Conservation (phyloP, 257 asterid species). For the Gentiana straminea region DNA sequence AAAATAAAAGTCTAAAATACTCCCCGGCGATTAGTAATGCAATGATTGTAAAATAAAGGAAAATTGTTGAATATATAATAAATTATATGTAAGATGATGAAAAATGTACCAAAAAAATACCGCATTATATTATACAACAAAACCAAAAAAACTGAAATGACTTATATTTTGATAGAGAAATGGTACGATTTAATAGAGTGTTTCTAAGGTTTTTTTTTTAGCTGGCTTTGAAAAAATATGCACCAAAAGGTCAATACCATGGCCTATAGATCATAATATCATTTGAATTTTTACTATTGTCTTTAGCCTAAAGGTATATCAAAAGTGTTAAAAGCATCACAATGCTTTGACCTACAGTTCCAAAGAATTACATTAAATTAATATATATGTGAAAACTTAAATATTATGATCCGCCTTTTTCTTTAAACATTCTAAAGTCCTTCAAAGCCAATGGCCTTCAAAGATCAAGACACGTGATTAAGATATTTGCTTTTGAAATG, state of each 20-base stretch:
- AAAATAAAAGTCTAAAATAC: too few relatives aligned
- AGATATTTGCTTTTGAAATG: too few relatives aligned
- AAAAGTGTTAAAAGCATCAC: slow-evolving; percentile 19
- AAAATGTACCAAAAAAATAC: too few relatives aligned
- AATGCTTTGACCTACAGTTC: slow-evolving; percentile 20
- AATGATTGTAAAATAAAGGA: too few relatives aligned
- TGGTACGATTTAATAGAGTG: slow-evolving; percentile 1
- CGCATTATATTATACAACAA: too few relatives aligned
- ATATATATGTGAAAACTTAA: slow-evolving; percentile 6
- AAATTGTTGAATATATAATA: too few relatives aligned
- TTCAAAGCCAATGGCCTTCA: too few relatives aligned
- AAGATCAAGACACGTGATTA: too few relatives aligned
- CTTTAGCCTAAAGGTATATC: slow-evolving; percentile 9
- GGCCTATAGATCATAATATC: slow-evolving; percentile 24
- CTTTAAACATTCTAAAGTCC: neutral
- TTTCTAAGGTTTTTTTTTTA: slow-evolving; percentile 3
- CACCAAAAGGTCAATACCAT: slow-evolving; percentile 23
- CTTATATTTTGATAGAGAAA: too few relatives aligned
- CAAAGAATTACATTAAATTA: neutral
- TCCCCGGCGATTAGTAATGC: too few relatives aligned
- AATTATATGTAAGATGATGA: too few relatives aligned
- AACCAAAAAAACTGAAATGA: too few relatives aligned
- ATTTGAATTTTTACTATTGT: slow-evolving; percentile 18
- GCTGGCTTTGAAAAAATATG: slow-evolving; percentile 19
- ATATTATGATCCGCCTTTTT: neutral